These are phyloP conservation scores for Monosporozyma solicola DNA, from an alignment of 805 yeast genomes.

Conservation along the genomic window DNA sequence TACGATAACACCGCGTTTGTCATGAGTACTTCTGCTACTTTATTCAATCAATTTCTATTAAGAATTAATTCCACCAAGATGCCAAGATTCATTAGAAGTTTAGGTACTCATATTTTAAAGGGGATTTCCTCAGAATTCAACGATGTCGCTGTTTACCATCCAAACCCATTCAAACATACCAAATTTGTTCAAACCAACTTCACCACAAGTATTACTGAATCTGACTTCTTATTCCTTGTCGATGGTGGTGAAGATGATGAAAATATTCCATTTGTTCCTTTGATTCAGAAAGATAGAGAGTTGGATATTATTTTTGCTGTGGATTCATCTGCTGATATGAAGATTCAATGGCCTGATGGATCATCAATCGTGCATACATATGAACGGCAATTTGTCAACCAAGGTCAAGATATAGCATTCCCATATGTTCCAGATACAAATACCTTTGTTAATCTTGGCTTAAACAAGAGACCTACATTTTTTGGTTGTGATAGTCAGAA, in stretches of 20 bases:
- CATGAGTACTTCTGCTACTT: conserved; percentile 73
- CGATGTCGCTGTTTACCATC: conserved; percentile 62
- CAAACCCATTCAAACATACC: conserved; percentile 59
- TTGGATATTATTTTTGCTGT: conserved; percentile 59
- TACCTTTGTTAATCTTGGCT: conserved; percentile 49
- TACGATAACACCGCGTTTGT: conserved; percentile 77
- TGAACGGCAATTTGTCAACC: conserved; percentile 47
- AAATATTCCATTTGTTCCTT: conserved; percentile 55
- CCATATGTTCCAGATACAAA: conserved; percentile 71
- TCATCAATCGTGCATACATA: conserved; percentile 48
- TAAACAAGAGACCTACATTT: conserved; percentile 65
- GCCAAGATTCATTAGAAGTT: conserved; percentile 32
- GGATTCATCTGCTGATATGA: conserved; percentile 61
- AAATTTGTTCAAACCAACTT: conserved; percentile 28
- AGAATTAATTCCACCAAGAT: conserved; percentile 40
- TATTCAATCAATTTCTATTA: conserved; percentile 61
- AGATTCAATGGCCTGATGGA: conserved; percentile 58
- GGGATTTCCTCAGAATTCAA: conserved; percentile 43
- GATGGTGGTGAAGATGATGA: conserved; percentile 70
- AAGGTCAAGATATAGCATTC: conserved; percentile 53
- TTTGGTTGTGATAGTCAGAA: conserved; percentile 73
- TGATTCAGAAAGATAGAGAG: conserved; percentile 48
- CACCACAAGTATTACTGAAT: conserved; percentile 31
- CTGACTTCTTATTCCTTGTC: conserved; percentile 43
- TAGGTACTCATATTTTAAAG: conserved; percentile 37